A percentile compares a stretch with the other conserved stretches of the same genome.
phyloP scores from a whole-genome alignment of 2,329 filamentous ascomycete species.

The Colletotrichum horii region DNA sequence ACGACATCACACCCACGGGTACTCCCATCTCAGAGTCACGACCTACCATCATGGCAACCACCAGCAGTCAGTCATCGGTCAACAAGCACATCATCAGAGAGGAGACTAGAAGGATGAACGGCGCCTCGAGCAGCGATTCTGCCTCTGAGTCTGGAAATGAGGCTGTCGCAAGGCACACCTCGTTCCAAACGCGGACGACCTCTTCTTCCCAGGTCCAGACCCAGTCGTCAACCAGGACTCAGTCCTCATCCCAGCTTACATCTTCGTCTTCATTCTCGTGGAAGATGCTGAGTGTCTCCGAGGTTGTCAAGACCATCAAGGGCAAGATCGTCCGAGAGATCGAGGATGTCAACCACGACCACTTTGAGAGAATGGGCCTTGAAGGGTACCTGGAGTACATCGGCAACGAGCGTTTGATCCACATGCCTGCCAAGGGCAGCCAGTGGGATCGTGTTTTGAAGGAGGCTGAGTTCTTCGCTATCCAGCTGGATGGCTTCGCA shows the following conservation, averaged over 20 bases:
- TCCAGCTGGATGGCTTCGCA: conserved; percentile 42
- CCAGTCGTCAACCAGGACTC: not conserved
- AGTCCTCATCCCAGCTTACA: not conserved
- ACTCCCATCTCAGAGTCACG: not conserved
- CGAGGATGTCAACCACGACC: not conserved
- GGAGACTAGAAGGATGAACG: not conserved
- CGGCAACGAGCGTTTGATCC: conserved; percentile 42
- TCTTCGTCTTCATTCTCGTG: not conserved
- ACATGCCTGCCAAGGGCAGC: conserved; percentile 45
- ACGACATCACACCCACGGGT: not conserved
- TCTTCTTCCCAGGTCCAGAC: not conserved
- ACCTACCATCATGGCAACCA: not conserved
- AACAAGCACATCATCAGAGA: not conserved
- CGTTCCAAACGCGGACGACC: not conserved
- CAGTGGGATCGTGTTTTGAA: conserved; percentile 45
- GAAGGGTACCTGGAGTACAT: conserved; percentile 39
- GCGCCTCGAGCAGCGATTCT: not conserved
- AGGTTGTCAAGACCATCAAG: not conserved
- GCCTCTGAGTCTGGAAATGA: conserved; percentile 3
- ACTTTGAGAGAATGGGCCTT: conserved; percentile 7
- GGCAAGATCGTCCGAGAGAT: conserved; percentile 1
- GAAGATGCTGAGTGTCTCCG: not conserved
- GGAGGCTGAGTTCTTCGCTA: conserved; percentile 45
- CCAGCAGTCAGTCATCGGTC: not conserved
- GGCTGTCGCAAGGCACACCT: not conserved